A percentile compares a stretch with the other conserved stretches of the same genome.
These are phyloP conservation scores for Curvularia sp. DNA, from an alignment of 2,329 filamentous ascomycete genomes.

Conservation along the genomic window DNA sequence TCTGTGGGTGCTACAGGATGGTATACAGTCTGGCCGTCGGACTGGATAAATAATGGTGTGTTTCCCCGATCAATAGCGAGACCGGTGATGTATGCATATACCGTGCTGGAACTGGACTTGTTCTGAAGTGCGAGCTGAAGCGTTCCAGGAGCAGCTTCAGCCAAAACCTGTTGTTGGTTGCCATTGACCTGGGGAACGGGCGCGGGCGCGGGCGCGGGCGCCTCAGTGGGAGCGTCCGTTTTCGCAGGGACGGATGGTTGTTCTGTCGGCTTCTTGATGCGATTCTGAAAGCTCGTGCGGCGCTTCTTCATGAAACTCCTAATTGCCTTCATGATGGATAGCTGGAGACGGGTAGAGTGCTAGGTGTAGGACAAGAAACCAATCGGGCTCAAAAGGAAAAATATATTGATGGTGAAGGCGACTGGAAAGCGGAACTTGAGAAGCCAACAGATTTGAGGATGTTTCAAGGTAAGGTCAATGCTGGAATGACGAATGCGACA, in stretches of 20 bases:
- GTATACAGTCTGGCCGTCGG: slow-evolving; percentile 71
- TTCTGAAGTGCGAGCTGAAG: slow-evolving; percentile 71
- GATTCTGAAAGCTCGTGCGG: slow-evolving; percentile 27
- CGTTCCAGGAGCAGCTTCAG: slow-evolving; percentile 47
- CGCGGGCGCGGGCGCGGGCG: slow-evolving; percentile 17
- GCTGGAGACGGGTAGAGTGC: neutral
- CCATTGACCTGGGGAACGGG: slow-evolving; percentile 19
- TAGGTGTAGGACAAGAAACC: neutral
- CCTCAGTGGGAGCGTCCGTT: slow-evolving; percentile 15
- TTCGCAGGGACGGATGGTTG: neutral
- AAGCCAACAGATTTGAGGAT: neutral
- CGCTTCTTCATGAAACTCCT: slow-evolving; percentile 38
- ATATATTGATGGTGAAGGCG: neutral
- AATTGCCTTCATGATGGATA: slow-evolving; percentile 35
- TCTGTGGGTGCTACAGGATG: slow-evolving; percentile 66
- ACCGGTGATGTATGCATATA: slow-evolving; percentile 77
- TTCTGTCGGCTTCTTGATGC: slow-evolving; percentile 3
- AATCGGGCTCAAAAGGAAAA: neutral
- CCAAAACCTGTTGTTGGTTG: slow-evolving; percentile 37
- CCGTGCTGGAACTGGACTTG: slow-evolving; percentile 65
- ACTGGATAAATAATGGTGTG: slow-evolving; percentile 66
- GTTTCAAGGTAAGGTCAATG: neutral
- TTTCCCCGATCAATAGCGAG: slow-evolving; percentile 66
- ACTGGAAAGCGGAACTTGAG: neutral
- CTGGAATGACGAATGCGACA: slow-evolving; percentile 15